These are phyloP conservation scores for Aspergillus nidulans DNA, from an alignment of 495 filamentous ascomycete species.

Conservation along the genomic window DNA sequence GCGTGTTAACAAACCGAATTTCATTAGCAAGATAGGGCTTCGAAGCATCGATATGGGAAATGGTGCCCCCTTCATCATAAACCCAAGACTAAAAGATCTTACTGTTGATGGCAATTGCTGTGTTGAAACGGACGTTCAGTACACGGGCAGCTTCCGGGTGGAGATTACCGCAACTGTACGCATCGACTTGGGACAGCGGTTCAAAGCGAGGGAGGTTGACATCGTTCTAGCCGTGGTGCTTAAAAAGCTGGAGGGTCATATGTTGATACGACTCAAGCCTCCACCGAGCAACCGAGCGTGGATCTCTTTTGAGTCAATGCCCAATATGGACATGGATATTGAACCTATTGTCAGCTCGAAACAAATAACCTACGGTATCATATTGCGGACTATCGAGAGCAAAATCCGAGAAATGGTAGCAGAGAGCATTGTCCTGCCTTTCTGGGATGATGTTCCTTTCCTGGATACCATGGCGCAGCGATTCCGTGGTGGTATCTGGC, in stretches of 20 bases:
- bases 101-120: slow-evolving; percentile 86
- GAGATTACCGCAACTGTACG: slow-evolving; percentile 87
- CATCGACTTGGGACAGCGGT: slow-evolving; percentile 81
- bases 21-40: slow-evolving; percentile 75
- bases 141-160: slow-evolving; percentile 81
- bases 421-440: slow-evolving; percentile 88
- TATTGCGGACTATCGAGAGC: slow-evolving; percentile 89
- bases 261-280: slow-evolving; percentile 83
- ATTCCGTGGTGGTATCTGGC: slow-evolving; percentile 89
- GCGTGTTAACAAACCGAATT: slow-evolving; percentile 84
- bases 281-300: slow-evolving; percentile 92
- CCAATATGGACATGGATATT: slow-evolving; percentile 86
- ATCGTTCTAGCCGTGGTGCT: slow-evolving; percentile 82
- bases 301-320: slow-evolving; percentile 89
- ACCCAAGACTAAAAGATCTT: slow-evolving; percentile 82
- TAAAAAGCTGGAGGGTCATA: slow-evolving; percentile 80
- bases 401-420: slow-evolving; percentile 88
- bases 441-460: slow-evolving; percentile 95
- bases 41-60: slow-evolving; percentile 83
- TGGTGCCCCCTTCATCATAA: slow-evolving; percentile 81
- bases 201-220: slow-evolving; percentile 86
- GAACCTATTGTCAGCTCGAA: slow-evolving; percentile 93
- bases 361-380: slow-evolving; percentile 89
- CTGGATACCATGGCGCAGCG: slow-evolving; percentile 67
- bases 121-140: slow-evolving; percentile 79